Conservation (phyloP, 345 rosid species). For the Rhodamnia argentea region DNA sequence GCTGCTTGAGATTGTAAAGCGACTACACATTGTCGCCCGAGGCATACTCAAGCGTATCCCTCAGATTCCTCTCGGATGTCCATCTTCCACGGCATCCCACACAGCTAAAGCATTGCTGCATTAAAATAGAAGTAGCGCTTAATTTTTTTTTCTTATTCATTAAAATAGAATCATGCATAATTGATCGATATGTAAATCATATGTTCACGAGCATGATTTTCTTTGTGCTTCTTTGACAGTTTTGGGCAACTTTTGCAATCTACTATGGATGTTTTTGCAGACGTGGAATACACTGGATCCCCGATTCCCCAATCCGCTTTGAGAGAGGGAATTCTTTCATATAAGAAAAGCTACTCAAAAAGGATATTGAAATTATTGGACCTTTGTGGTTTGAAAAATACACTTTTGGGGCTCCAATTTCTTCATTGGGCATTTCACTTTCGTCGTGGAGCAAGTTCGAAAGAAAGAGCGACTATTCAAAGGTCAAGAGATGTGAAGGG, state of each 20-base stretch:
- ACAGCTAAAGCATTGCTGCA: not conserved
- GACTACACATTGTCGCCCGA: not conserved
- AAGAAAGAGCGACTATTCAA: no score
- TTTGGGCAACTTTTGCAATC: not conserved
- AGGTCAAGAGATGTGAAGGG: not conserved
- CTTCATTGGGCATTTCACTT: no score
- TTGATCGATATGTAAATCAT: not conserved
- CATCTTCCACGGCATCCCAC: not conserved
- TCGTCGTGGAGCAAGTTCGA: no score
- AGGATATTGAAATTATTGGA: not conserved
- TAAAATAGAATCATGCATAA: not conserved
- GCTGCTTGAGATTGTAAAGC: conserved; percentile 14
- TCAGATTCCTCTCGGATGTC: not conserved
- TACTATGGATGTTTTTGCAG: not conserved
- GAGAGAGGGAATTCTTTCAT: not conserved
- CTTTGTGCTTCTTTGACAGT: not conserved
- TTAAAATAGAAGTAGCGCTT: not conserved
- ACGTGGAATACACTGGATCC: not conserved
- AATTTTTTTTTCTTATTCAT: not conserved
- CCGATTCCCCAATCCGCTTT: not conserved
- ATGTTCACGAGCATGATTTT: not conserved
- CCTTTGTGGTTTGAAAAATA: not conserved
- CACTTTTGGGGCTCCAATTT: not conserved
- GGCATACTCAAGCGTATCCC: not conserved
- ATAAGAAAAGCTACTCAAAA: not conserved